Conservation (phyloP, 331 rosid genomes). For the Quercus lobata region DNA sequence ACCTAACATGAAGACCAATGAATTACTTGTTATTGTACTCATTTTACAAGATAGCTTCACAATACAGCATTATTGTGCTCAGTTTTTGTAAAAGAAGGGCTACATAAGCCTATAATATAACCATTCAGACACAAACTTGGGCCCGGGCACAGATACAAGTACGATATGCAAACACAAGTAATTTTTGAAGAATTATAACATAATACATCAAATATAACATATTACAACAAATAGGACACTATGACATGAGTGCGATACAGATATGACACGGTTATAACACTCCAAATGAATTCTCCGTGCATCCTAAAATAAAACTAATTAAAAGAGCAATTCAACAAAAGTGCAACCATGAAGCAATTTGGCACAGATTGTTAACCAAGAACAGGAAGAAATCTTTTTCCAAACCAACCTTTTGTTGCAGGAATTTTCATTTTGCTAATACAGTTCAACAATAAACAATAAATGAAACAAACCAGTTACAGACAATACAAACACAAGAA, state of each 20-base stretch:
- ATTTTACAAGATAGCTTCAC: background rate
- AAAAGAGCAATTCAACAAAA: background rate
- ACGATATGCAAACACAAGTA: too few species aligned
- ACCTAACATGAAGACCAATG: background rate
- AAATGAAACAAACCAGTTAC: background rate
- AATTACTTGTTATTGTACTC: background rate
- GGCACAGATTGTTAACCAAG: background rate
- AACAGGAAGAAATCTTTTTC: background rate
- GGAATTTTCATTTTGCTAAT: background rate
- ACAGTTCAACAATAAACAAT: background rate
- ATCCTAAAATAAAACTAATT: background rate
- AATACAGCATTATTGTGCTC: background rate
- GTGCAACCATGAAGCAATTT: background rate
- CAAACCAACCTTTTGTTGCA: background rate
- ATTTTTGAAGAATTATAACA: too few species aligned
- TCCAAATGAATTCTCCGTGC: too few species aligned
- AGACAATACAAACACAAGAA: slow-evolving; percentile 13
- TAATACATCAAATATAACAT: too few species aligned
- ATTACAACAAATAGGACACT: too few species aligned
- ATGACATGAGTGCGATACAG: rapidly evolving
- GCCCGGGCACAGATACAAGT: too few species aligned
- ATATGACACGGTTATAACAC: too few species aligned
- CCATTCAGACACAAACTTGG: background rate
- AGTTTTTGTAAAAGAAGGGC: background rate
- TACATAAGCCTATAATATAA: background rate